A percentile compares a stretch with the other conserved stretches of the same genome.
Conservation (phyloP, 1,139 yeast genomes). For the Geotrichum histeridarum region DNA sequence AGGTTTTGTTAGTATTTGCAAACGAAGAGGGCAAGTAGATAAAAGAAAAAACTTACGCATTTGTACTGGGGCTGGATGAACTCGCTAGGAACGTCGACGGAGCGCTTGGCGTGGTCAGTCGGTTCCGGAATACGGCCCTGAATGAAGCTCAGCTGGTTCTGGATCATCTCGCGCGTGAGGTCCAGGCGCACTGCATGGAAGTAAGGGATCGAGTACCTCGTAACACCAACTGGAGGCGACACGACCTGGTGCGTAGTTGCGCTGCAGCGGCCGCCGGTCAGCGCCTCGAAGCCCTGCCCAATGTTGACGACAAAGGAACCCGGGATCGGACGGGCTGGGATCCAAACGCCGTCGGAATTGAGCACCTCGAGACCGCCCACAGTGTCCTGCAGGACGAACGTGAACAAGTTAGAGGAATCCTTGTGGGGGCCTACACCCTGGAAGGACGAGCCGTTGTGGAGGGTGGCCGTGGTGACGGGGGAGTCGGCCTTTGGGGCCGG, state of each 20-base stretch:
- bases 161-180: constrained; percentile 31
- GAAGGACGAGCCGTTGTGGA: constrained; percentile 31
- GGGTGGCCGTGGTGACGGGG: constrained; percentile 15
- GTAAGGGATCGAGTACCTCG: constrained; percentile 39
- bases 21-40: no score
- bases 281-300: constrained; percentile 40
- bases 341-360: constrained; percentile 60
- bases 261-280: constrained; percentile 39
- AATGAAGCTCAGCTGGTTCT: constrained; percentile 28
- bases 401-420: constrained; percentile 56
- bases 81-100: constrained; percentile 37
- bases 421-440: constrained; percentile 73
- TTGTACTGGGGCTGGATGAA: constrained; percentile 34
- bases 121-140: constrained; percentile 34
- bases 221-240: constrained; percentile 41
- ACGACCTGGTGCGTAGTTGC: constrained; percentile 67
- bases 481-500: constrained; percentile 25
- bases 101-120: constrained; percentile 27
- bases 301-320: constrained; percentile 37
- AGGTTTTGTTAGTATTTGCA: constrained; percentile 14
- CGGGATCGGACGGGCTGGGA: constrained; percentile 41
- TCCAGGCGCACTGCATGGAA: constrained; percentile 37
- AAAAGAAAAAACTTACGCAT: constrained; percentile 22
- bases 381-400: constrained; percentile 57
- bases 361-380: constrained; percentile 56